Evolutionary conservation across 345 rosid species (phyloP).

Genomic region (Syzygium oleosum): DNA sequence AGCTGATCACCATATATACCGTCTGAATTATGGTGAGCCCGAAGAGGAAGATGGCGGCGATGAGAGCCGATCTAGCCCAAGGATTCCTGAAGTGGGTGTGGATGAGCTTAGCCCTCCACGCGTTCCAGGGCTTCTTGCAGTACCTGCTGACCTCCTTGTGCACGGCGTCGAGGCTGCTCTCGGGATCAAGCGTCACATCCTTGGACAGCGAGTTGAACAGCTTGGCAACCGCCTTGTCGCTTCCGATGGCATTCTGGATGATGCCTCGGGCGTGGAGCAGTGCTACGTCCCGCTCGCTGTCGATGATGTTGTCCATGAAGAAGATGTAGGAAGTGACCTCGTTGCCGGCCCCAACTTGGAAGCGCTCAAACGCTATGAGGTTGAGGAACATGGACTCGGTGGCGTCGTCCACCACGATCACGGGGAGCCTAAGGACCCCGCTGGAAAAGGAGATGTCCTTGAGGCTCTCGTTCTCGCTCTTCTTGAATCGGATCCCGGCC

Average conservation of each 20-base stretch:
- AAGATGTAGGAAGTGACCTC: constrained; percentile 31
- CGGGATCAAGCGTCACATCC: constrained; percentile 25
- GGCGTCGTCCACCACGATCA: neutral
- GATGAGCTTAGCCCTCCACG: constrained; percentile 35
- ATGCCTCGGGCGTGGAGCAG: constrained; percentile 32
- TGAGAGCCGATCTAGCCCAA: constrained; percentile 33
- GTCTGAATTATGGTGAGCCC: constrained; percentile 33
- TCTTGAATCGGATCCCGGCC: neutral
- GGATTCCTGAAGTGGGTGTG: constrained; percentile 41
- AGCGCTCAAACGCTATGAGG: constrained; percentile 12
- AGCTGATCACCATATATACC: constrained; percentile 6
- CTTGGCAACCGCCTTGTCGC: constrained; percentile 38
- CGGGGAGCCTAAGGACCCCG: neutral
- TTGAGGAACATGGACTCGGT: constrained; percentile 11
- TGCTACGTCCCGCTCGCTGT: constrained; percentile 30
- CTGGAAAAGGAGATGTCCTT: constrained; percentile 2
- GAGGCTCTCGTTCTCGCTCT: neutral
- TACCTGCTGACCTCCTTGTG: constrained; percentile 20
- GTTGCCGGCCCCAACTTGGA: constrained; percentile 26
- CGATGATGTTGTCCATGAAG: constrained; percentile 43
- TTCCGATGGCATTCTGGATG: constrained; percentile 34
- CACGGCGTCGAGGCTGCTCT: constrained; percentile 14
- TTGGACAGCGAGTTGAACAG: constrained; percentile 34
- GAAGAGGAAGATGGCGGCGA: constrained; percentile 34
- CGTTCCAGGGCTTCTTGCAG: constrained; percentile 27